Evolutionary conservation across 768 basidiomycete species (phyloP).

Genomic region (Lactarius indigo): DNA sequence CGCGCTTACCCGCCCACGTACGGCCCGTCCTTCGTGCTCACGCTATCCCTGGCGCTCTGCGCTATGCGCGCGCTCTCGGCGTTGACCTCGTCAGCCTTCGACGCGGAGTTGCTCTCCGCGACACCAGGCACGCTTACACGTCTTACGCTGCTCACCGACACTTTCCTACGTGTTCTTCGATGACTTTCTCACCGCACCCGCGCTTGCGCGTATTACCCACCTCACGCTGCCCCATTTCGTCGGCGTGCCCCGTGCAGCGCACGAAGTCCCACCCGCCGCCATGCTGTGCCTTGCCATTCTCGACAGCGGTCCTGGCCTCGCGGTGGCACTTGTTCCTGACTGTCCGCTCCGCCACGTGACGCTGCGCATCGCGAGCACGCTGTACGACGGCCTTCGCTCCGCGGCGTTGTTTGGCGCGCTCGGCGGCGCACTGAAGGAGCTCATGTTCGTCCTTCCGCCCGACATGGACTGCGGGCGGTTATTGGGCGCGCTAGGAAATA

Average conservation of each 20-base stretch:
- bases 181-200: slow-evolving; percentile 28
- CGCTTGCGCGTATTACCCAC: slow-evolving; percentile 25
- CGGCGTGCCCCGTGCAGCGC: slow-evolving; percentile 8
- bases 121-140: slow-evolving; percentile 26
- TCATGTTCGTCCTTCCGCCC: slow-evolving; percentile 23
- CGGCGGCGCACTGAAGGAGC: slow-evolving; percentile 23
- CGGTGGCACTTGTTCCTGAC: slow-evolving; percentile 28
- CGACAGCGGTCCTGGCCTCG: slow-evolving; percentile 29
- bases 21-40: slow-evolving; percentile 23
- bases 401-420: slow-evolving; percentile 31
- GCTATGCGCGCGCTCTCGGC: slow-evolving; percentile 32
- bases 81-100: slow-evolving; percentile 31
- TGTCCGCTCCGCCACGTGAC: slow-evolving; percentile 29
- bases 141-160: slow-evolving; percentile 29
- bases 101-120: slow-evolving; percentile 28
- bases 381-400: slow-evolving; percentile 36
- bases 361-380: slow-evolving; percentile 31
- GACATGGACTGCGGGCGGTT: slow-evolving; percentile 34
- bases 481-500: slow-evolving; percentile 31
- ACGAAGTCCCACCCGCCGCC: slow-evolving; percentile 16
- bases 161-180: slow-evolving; percentile 28
- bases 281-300: slow-evolving; percentile 27
- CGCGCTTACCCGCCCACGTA: slow-evolving; percentile 18
- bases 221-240: slow-evolving; percentile 18
- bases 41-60: slow-evolving; percentile 32